These are phyloP conservation scores for Peniophora sp. DNA, from an alignment of 1,284 basidiomycete genomes.

Conservation along the genomic window DNA sequence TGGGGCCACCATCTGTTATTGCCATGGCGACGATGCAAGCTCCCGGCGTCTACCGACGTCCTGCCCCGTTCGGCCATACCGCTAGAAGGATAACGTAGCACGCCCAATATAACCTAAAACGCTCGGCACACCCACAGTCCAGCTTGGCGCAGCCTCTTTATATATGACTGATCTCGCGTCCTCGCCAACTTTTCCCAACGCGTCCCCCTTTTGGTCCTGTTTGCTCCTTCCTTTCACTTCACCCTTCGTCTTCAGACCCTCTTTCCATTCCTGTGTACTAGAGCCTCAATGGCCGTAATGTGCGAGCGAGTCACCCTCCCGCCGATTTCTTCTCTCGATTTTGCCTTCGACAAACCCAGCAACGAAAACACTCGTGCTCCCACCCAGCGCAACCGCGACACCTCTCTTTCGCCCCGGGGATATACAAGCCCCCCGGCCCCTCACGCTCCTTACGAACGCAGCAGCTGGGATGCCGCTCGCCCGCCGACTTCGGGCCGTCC, in stretches of 20 bases:
- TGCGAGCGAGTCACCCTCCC: conserved; percentile 1
- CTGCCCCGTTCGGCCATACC: not conserved
- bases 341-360: not conserved
- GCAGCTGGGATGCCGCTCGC: not conserved
- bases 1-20: too few relatives aligned
- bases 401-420: not conserved
- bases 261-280: not conserved
- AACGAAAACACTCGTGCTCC: not conserved
- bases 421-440: not conserved
- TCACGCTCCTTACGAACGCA: not conserved
- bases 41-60: too few relatives aligned
- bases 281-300: not conserved
- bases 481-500: not conserved
- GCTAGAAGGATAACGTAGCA: not conserved
- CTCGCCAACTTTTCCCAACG: too few relatives aligned
- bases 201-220: too few relatives aligned
- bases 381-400: not conserved
- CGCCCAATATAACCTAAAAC: too few relatives aligned
- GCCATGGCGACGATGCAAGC: too few relatives aligned
- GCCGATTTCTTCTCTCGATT: not conserved
- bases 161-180: too few relatives aligned
- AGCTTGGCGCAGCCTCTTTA: too few relatives aligned
- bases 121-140: too few relatives aligned
- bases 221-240: not conserved
- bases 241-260: not conserved